A percentile compares a stretch with the other conserved stretches of the same genome.
Conservation (phyloP, 495 filamentous ascomycete species). For the Endocarpon pusillum region DNA sequence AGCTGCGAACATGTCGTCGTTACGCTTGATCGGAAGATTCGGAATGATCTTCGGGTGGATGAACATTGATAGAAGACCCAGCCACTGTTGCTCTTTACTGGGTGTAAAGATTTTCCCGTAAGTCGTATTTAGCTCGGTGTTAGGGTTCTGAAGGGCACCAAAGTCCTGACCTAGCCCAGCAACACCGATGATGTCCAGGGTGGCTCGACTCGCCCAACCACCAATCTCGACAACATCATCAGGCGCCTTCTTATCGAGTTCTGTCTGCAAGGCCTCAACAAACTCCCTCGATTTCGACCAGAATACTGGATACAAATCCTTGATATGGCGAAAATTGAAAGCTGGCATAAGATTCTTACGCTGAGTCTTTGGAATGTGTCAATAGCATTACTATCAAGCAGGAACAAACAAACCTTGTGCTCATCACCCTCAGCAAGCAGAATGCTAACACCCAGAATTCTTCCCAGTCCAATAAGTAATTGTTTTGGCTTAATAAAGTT, state of each 20-base stretch:
- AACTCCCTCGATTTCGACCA: slow-evolving; percentile 50
- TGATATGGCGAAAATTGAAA: slow-evolving; percentile 72
- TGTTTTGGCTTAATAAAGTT: slow-evolving; percentile 57
- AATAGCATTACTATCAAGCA: neutral
- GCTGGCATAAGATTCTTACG: slow-evolving; percentile 68
- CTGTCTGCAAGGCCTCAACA: slow-evolving; percentile 24
- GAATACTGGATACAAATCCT: slow-evolving; percentile 71
- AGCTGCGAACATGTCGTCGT: slow-evolving; percentile 39
- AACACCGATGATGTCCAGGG: slow-evolving; percentile 78
- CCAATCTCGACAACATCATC: slow-evolving; percentile 37
- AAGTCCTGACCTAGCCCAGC: slow-evolving; percentile 80
- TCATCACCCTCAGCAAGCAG: slow-evolving; percentile 75
- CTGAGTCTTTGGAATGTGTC: slow-evolving; percentile 1
- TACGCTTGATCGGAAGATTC: slow-evolving; percentile 47
- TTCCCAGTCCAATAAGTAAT: slow-evolving; percentile 37
- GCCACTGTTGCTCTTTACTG: slow-evolving; percentile 12
- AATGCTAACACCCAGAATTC: slow-evolving; percentile 57
- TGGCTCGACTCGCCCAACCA: slow-evolving; percentile 50
- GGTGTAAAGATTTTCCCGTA: slow-evolving; percentile 38
- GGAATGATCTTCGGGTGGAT: slow-evolving; percentile 17
- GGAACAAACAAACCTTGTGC: slow-evolving; percentile 37
- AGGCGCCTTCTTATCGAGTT: slow-evolving; percentile 8
- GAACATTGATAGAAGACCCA: slow-evolving; percentile 27
- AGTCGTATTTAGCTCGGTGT: slow-evolving; percentile 42
- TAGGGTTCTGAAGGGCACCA: slow-evolving; percentile 44